phyloP scores from a whole-genome alignment of 768 basidiomycete species.

The Pulveroboletus sp. region DNA sequence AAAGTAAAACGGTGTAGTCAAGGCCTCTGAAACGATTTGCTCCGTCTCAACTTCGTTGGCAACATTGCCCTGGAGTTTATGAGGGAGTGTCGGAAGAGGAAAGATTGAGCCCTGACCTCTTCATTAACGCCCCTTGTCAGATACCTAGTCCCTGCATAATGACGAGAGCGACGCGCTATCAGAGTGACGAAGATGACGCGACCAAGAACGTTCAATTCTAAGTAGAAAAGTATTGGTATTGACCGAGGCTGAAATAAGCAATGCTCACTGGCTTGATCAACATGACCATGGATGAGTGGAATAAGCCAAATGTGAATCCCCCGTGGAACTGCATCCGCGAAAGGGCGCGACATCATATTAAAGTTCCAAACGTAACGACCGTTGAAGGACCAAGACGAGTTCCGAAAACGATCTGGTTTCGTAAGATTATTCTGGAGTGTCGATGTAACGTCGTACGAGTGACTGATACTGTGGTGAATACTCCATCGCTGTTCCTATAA shows the following conservation, averaged over 20 bases:
- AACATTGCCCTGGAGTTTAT: conserved; percentile 72
- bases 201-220: conserved; percentile 87
- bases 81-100: neutral
- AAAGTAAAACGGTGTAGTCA: conserved; percentile 86
- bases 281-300: conserved; percentile 91
- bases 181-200: conserved; percentile 89
- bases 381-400: conserved; percentile 63
- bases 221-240: neutral
- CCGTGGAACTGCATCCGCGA: conserved; percentile 39
- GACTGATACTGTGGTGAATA: conserved; percentile 41
- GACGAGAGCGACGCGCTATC: conserved; percentile 91
- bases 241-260: neutral
- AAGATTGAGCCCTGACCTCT: conserved; percentile 45
- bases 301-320: conserved; percentile 77
- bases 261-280: conserved; percentile 93
- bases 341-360: conserved; percentile 72
- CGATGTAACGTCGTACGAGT: conserved; percentile 96
- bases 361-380: conserved; percentile 95
- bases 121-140: conserved; percentile 92
- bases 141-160: conserved; percentile 94
- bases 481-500: neutral
- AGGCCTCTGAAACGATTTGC: conserved; percentile 88
- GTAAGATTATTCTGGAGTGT: conserved; percentile 90
- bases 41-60: conserved; percentile 99
- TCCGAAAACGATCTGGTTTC: conserved; percentile 40